These are phyloP conservation scores for Hirsutella thompsonii DNA, from an alignment of 2,329 filamentous ascomycete species.

Conservation along the genomic window DNA sequence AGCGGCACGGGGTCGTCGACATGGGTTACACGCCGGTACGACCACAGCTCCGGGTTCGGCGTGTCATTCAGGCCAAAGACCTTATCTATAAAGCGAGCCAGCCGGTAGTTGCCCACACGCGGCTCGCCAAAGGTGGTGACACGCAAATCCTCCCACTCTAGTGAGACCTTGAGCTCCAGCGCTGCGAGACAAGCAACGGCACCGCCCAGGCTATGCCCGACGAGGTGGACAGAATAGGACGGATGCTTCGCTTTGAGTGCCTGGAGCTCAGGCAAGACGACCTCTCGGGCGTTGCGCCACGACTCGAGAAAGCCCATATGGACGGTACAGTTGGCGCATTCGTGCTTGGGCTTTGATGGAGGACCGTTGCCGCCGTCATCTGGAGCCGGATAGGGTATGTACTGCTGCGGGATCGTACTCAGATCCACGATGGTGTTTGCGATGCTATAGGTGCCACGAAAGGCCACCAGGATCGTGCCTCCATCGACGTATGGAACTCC, in stretches of 20 bases:
- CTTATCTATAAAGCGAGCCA: constrained; percentile 41
- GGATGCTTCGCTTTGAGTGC: constrained; percentile 48
- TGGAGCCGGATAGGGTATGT: constrained; percentile 68
- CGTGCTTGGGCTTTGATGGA: constrained; percentile 27
- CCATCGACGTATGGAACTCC: constrained; percentile 2
- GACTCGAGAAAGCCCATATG: constrained; percentile 81
- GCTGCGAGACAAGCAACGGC: constrained; percentile 81
- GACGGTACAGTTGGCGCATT: constrained; percentile 79
- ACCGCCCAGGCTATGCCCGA: constrained; percentile 87
- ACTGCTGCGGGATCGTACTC: constrained; percentile 78
- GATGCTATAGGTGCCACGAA: constrained; percentile 89
- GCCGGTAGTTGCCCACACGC: constrained; percentile 43
- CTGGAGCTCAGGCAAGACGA: constrained; percentile 56
- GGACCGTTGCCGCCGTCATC: constrained; percentile 24
- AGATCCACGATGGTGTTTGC: constrained; percentile 85
- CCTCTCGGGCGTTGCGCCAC: constrained; percentile 62
- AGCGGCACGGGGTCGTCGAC: constrained; percentile 77
- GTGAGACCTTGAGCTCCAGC: constrained; percentile 59
- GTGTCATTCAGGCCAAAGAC: constrained; percentile 32
- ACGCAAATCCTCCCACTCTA: constrained; percentile 60
- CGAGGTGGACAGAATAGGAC: constrained; percentile 59
- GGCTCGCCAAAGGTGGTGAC: constrained; percentile 94
- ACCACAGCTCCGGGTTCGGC: constrained; percentile 17
- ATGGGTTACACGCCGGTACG: constrained; percentile 74
- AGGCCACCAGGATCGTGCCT: constrained; percentile 63